Evolutionary conservation across 1,284 basidiomycete species (phyloP).

Genomic region (Apiotrichum sp.): DNA sequence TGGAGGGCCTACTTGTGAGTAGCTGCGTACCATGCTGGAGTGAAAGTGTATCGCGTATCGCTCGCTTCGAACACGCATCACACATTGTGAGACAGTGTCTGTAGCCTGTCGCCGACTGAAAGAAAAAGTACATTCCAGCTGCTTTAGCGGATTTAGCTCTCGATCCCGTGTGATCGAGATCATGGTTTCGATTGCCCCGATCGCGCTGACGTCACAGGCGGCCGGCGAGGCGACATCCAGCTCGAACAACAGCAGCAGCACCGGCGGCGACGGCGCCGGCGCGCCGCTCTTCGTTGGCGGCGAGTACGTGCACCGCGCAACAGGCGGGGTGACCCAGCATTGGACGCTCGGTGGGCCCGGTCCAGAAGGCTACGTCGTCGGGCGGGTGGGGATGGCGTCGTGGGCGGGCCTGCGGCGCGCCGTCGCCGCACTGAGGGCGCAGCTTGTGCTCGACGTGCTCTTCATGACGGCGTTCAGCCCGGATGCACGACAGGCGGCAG

Average conservation of each 20-base stretch:
- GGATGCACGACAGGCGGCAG: neutral
- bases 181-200: neutral
- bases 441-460: slow-evolving; percentile 29
- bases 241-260: neutral
- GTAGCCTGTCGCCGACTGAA: too few relatives aligned
- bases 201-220: neutral
- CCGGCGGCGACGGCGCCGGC: neutral
- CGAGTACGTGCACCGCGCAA: slow-evolving; percentile 20
- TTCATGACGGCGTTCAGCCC: slow-evolving; percentile 15
- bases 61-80: too few relatives aligned
- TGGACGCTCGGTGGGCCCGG: slow-evolving; percentile 36
- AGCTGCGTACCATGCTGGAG: neutral
- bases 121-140: too few relatives aligned
- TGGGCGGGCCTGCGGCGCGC: slow-evolving; percentile 14
- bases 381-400: slow-evolving; percentile 21
- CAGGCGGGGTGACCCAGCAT: slow-evolving; percentile 16
- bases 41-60: too few relatives aligned
- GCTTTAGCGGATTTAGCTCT: neutral
- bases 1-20: slow-evolving; percentile 35
- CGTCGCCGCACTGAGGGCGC: slow-evolving; percentile 21
- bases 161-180: neutral
- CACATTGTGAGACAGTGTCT: too few relatives aligned
- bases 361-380: slow-evolving; percentile 34
- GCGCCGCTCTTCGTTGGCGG: slow-evolving; percentile 24
- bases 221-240: too few relatives aligned